Conservation (phyloP, 192 early-diverging fungal species). For the Podila horticola region DNA sequence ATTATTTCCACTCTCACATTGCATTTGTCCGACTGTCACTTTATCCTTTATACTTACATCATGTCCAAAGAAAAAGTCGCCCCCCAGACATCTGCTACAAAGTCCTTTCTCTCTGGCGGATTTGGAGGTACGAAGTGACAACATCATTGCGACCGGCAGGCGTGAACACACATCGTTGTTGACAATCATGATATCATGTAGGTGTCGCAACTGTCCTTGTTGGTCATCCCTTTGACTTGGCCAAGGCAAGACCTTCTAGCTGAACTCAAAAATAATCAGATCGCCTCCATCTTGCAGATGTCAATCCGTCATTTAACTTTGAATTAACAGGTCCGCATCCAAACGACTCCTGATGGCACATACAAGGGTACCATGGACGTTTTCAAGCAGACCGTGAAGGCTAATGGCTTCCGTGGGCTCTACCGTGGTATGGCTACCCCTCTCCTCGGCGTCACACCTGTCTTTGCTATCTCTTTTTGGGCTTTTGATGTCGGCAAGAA, state of each 20-base stretch:
- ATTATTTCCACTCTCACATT: too few relatives aligned
- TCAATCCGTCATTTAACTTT: too few relatives aligned
- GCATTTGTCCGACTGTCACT: not conserved
- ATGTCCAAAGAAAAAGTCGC: conserved; percentile 45
- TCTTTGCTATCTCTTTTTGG: conserved; percentile 96
- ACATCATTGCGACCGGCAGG: conserved; percentile 44
- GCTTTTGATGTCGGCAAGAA: conserved; percentile 85
- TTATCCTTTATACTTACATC: not conserved
- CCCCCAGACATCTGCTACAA: conserved; percentile 61
- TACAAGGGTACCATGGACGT: conserved; percentile 93
- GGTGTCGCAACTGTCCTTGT: conserved; percentile 31
- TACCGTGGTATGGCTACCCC: conserved; percentile 98
- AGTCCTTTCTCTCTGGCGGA: conserved; percentile 94
- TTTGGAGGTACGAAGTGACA: conserved; percentile 81
- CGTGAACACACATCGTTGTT: not conserved
- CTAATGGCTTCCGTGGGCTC: conserved; percentile 90
- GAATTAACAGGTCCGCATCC: conserved; percentile 80
- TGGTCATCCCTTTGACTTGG: conserved; percentile 87
- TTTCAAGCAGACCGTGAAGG: conserved; percentile 89
- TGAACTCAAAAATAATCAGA: not conserved
- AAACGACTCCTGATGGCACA: conserved; percentile 81
- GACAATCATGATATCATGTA: not conserved
- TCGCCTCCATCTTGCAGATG: too few relatives aligned
- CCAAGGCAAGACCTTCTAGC: conserved; percentile 64
- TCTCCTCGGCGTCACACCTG: conserved; percentile 92